Conservation (phyloP, 768 basidiomycete species). For the Pulveroboletus frians region DNA sequence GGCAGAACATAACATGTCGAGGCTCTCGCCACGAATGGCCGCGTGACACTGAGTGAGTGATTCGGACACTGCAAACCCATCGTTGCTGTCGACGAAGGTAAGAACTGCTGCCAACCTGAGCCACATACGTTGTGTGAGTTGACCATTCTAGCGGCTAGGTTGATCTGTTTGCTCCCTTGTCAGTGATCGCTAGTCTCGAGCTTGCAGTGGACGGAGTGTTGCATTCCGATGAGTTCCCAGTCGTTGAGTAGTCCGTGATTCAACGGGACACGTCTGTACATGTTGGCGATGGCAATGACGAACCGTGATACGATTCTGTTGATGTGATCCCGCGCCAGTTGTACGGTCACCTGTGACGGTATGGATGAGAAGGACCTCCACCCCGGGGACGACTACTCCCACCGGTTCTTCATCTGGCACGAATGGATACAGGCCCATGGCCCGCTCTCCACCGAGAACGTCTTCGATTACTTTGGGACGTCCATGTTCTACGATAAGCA, state of each 20-base stretch:
- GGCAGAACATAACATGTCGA: slow-evolving; percentile 57
- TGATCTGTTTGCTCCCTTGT: slow-evolving; percentile 35
- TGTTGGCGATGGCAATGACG: too few relatives aligned
- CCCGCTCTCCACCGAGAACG: slow-evolving; percentile 68
- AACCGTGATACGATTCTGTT: too few relatives aligned
- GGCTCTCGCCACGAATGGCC: slow-evolving; percentile 54
- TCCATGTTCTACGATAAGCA: slow-evolving; percentile 95
- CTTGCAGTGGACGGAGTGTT: too few relatives aligned
- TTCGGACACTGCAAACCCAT: slow-evolving; percentile 86
- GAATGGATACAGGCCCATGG: slow-evolving; percentile 88
- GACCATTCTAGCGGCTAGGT: slow-evolving; percentile 41
- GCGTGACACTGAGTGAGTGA: slow-evolving; percentile 77
- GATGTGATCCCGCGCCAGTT: too few relatives aligned
- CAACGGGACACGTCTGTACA: too few relatives aligned
- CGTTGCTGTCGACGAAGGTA: slow-evolving; percentile 65
- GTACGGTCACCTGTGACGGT: too few relatives aligned
- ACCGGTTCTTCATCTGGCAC: slow-evolving; percentile 86
- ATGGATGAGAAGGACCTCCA: slow-evolving; percentile 64
- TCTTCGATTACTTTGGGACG: slow-evolving; percentile 84
- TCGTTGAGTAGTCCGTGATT: too few relatives aligned
- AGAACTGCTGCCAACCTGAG: background rate
- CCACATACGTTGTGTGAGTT: background rate
- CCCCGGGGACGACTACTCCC: slow-evolving; percentile 75
- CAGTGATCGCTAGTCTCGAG: too few relatives aligned
- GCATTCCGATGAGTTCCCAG: too few relatives aligned